These are phyloP conservation scores for Cokeromyces recurvatus DNA, from an alignment of 371 early-diverging fungal species.

Conservation along the genomic window DNA sequence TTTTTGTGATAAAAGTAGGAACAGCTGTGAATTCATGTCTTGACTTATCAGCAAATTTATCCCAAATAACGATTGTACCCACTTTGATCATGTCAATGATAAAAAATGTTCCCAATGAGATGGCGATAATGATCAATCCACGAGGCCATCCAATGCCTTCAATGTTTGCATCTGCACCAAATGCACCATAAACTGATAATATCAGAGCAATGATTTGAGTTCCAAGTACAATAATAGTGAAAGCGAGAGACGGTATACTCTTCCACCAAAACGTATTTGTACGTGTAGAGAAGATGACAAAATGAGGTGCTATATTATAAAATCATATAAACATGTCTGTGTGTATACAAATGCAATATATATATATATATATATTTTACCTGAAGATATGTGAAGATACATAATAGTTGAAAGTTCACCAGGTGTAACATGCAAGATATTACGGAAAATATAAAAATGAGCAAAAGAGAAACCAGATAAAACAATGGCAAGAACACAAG, in stretches of 20 bases:
- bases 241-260: constrained; percentile 73
- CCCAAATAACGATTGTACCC: constrained; percentile 67
- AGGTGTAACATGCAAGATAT: constrained; percentile 45
- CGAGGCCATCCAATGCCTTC: constrained; percentile 48
- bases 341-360: not conserved
- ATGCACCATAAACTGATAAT: constrained; percentile 75
- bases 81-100: constrained; percentile 88
- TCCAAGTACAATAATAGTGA: constrained; percentile 77
- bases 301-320: constrained; percentile 76
- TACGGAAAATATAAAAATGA: constrained; percentile 74
- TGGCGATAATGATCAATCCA: constrained; percentile 58
- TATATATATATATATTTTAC: constrained; percentile 14
- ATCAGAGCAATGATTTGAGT: constrained; percentile 91
- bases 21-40: not conserved
- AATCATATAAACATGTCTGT: constrained; percentile 51
- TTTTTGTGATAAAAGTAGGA: constrained; percentile 9
- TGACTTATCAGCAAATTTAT: constrained; percentile 11
- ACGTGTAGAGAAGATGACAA: constrained; percentile 94
- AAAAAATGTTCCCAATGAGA: constrained; percentile 68
- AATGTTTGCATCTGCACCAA: constrained; percentile 21
- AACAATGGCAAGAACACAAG: constrained; percentile 67
- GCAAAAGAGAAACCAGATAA: constrained; percentile 76
- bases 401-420: constrained; percentile 70
- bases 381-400: constrained; percentile 89
- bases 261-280: constrained; percentile 85